Conservation (phyloP, 208 protist species). For the Leishmania tropica region DNA sequence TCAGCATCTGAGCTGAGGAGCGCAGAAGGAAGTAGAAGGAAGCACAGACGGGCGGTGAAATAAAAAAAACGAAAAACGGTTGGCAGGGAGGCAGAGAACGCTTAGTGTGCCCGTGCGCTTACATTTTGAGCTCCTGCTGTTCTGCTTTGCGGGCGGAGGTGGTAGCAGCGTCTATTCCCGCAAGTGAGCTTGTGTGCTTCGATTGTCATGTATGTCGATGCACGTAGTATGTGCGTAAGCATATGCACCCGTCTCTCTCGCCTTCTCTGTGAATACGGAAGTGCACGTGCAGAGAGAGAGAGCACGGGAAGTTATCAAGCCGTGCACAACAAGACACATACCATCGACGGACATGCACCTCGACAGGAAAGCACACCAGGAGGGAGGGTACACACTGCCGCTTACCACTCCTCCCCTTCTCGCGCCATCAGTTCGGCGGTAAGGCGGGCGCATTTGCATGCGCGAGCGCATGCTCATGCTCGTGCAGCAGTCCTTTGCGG, state of each 20-base stretch:
- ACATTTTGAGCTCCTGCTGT: not conserved
- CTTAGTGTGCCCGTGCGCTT: not conserved
- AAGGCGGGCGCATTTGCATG: not conserved
- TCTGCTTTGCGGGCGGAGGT: no score
- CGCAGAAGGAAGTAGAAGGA: not conserved
- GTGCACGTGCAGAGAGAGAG: not conserved
- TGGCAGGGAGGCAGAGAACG: not conserved
- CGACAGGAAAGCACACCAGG: not conserved
- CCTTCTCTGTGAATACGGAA: not conserved
- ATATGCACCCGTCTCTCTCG: not conserved
- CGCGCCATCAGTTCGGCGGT: no score
- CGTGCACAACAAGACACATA: not conserved
- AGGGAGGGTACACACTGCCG: not conserved
- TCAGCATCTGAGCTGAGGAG: slow-evolving; percentile 26
- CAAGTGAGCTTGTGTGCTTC: not conserved
- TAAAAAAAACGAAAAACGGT: not conserved
- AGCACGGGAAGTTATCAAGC: not conserved
- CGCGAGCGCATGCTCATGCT: not conserved
- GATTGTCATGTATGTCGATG: not conserved
- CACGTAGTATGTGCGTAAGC: not conserved
- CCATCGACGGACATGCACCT: not conserved
- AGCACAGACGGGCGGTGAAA: not conserved
- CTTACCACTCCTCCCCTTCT: not conserved
- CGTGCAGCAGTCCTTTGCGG: not conserved
- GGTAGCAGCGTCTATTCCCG: not conserved